Conservation (phyloP, 1,284 basidiomycete species). For the Tilletia walkeri region DNA sequence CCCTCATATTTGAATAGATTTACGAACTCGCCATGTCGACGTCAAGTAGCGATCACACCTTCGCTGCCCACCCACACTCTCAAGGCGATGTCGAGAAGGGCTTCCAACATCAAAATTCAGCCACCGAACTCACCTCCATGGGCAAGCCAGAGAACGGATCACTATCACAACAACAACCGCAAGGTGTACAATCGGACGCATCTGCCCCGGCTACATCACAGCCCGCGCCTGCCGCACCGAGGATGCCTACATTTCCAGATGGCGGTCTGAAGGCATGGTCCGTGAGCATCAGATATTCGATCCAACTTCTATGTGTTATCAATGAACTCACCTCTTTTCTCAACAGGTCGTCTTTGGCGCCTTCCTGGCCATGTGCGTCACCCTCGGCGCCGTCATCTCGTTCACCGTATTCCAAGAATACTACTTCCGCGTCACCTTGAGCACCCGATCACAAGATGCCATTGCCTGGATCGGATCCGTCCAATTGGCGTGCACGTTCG, state of each 20-base stretch:
- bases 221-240: conserved; percentile 1
- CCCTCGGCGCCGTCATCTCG: conserved; percentile 14
- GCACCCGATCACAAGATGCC: conserved; percentile 3
- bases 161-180: background rate
- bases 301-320: too few relatives aligned
- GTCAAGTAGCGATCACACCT: conserved; percentile 4
- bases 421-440: background rate
- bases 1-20: too few relatives aligned
- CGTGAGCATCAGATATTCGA: background rate
- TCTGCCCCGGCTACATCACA: background rate
- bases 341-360: conserved; percentile 15
- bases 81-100: conserved; percentile 6
- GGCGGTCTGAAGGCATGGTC: conserved; percentile 18
- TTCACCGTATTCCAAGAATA: conserved; percentile 18
- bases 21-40: background rate
- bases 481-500: conserved; percentile 16
- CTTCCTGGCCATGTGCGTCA: conserved; percentile 9
- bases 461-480: conserved; percentile 21
- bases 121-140: background rate
- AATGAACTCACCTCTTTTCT: background rate
- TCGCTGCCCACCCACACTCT: background rate
- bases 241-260: conserved; percentile 17
- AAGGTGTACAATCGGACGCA: background rate
- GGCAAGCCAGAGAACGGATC: background rate
- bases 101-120: background rate